A percentile compares a stretch with the other conserved stretches of the same genome.
These are phyloP conservation scores for Artemisia princeps DNA, from an alignment of 140 eudicot species.

Conservation along the genomic window DNA sequence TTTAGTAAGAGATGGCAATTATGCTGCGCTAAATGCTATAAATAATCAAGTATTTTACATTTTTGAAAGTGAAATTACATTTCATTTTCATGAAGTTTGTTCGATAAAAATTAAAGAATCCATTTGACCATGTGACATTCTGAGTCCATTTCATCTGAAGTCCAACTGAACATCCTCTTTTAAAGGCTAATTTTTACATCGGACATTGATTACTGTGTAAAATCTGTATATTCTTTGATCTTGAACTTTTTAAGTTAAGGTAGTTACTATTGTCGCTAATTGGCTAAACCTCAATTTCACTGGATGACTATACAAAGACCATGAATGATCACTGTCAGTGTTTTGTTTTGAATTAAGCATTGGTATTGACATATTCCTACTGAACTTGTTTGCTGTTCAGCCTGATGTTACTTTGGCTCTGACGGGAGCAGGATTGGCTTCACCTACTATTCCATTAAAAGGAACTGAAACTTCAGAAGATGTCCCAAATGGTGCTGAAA, in stretches of 20 bases:
- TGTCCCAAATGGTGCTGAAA: conserved; percentile 16
- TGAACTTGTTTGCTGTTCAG: conserved; percentile 13
- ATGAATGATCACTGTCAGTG: not conserved
- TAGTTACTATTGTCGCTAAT: no score
- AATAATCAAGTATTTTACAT: no score
- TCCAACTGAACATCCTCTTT: not conserved
- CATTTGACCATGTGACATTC: not conserved
- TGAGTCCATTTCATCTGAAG: not conserved
- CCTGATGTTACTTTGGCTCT: conserved; percentile 12
- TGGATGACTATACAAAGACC: no score
- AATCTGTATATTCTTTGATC: not conserved
- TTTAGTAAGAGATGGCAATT: no score
- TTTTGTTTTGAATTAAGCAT: not conserved
- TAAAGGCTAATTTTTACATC: not conserved
- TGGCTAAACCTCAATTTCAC: no score
- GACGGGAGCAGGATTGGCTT: conserved; percentile 12
- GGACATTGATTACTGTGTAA: not conserved
- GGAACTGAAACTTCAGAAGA: conserved; percentile 22
- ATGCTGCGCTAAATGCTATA: no score
- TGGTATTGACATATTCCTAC: not conserved
- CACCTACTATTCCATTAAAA: conserved; percentile 22
- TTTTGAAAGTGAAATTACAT: no score
- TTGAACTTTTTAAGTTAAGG: not conserved
- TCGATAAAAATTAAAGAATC: no score
- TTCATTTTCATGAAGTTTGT: no score